These are phyloP conservation scores for Podila clonocystis DNA, from an alignment of 192 early-diverging fungal species.

Conservation along the genomic window DNA sequence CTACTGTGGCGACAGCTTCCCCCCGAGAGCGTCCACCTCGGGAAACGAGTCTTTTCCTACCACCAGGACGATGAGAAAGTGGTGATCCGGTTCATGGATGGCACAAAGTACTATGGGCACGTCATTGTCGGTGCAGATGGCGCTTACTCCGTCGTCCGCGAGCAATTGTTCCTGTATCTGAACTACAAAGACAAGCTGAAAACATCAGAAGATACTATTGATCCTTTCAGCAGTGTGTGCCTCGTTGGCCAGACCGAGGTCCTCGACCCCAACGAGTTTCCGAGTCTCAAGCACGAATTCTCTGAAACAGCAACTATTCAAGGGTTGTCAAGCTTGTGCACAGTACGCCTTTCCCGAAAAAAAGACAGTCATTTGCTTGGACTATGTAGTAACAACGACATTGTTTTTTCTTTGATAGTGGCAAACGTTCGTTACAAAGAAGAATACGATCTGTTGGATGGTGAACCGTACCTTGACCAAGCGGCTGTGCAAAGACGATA, in stretches of 20 bases:
- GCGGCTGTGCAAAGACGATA: neutral
- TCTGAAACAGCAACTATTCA: neutral
- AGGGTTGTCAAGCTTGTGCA: neutral
- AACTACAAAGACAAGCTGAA: neutral
- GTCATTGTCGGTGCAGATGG: neutral
- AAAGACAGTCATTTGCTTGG: too few relatives aligned
- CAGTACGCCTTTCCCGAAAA: neutral
- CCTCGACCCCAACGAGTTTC: neutral
- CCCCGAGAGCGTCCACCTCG: too few relatives aligned
- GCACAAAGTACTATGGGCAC: too few relatives aligned
- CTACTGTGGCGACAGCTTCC: too few relatives aligned
- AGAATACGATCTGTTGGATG: constrained; percentile 8
- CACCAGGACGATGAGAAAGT: too few relatives aligned
- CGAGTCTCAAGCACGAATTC: too few relatives aligned
- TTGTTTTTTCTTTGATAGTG: constrained; percentile 1
- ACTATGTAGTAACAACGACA: too few relatives aligned
- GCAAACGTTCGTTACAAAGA: constrained; percentile 13
- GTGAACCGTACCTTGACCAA: constrained; percentile 3
- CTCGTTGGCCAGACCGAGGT: neutral
- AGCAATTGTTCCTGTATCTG: neutral
- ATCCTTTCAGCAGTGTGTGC: neutral
- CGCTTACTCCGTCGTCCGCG: neutral
- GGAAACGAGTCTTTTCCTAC: too few relatives aligned
- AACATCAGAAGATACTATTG: neutral
- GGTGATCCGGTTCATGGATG: too few relatives aligned